Evolutionary conservation across 306 rosid species (phyloP).

Genomic region (Prunus mongolica): DNA sequence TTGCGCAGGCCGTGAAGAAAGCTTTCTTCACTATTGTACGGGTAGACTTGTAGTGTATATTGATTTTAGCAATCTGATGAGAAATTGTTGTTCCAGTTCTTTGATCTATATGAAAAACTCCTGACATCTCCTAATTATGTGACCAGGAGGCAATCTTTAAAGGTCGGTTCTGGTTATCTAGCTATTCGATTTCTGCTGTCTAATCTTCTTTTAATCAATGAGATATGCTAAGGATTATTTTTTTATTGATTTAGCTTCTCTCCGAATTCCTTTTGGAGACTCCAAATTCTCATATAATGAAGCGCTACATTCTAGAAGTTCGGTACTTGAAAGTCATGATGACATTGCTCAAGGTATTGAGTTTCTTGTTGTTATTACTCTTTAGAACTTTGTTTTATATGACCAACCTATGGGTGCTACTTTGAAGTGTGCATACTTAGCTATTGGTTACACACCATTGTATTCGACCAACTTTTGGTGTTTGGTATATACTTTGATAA

Average conservation of each 20-base stretch:
- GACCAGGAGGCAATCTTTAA: constrained; percentile 93
- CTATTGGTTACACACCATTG: background rate
- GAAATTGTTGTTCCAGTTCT: constrained; percentile 66
- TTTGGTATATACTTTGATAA: background rate
- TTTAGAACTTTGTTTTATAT: background rate
- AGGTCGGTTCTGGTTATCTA: constrained; percentile 53
- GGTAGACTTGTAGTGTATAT: constrained; percentile 14
- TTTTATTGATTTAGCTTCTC: constrained; percentile 64
- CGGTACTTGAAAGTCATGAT: constrained; percentile 79
- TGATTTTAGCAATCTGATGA: constrained; percentile 33
- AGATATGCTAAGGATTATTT: constrained; percentile 21
- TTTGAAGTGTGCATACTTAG: background rate
- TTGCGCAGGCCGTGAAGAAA: constrained; percentile 21
- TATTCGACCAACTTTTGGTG: background rate
- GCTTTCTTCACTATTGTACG: constrained; percentile 14
- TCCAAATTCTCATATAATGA: constrained; percentile 84
- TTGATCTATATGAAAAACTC: constrained; percentile 74
- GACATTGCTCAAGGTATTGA: constrained; percentile 78
- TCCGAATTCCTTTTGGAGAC: constrained; percentile 85
- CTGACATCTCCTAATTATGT: constrained; percentile 90
- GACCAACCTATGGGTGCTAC: constrained; percentile 14
- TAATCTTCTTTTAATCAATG: constrained; percentile 7
- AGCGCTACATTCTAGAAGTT: constrained; percentile 85
- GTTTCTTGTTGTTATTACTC: background rate
- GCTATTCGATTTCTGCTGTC: constrained; percentile 10